Evolutionary conservation across 495 filamentous ascomycete species (phyloP).

Genomic region (Aeminium ludgeri): DNA sequence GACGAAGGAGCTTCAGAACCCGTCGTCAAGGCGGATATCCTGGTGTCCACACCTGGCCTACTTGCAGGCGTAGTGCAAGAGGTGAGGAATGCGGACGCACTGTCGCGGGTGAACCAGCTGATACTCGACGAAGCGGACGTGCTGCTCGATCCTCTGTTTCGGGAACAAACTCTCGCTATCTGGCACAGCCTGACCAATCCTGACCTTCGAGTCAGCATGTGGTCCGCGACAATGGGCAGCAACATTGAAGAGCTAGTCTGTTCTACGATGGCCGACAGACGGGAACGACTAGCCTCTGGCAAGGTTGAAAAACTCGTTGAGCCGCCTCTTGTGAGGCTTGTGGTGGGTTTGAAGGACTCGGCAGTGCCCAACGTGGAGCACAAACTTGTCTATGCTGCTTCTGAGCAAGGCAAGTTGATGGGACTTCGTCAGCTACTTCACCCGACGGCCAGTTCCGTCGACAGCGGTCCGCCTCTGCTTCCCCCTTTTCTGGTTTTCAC

Average conservation of each 20-base stretch:
- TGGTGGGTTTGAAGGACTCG: conserved; percentile 88
- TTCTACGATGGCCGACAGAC: conserved; percentile 40
- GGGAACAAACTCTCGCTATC: conserved; percentile 72
- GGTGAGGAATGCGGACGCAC: conserved; percentile 24
- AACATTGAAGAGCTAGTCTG: conserved; percentile 65
- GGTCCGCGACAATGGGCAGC: conserved; percentile 94
- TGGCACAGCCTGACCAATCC: conserved; percentile 60
- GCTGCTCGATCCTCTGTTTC: conserved; percentile 76
- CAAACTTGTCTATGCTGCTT: conserved; percentile 76
- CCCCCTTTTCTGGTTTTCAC: conserved; percentile 90
- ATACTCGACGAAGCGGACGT: conserved; percentile 92
- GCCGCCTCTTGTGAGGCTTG: conserved; percentile 54
- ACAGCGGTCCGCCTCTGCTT: conserved; percentile 41
- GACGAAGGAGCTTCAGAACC: conserved; percentile 1
- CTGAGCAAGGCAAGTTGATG: conserved; percentile 82
- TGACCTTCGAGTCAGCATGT: conserved; percentile 55
- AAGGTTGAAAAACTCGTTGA: conserved; percentile 14
- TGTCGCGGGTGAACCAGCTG: conserved; percentile 51
- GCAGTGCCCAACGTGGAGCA: conserved; percentile 83
- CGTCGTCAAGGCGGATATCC: conserved; percentile 51
- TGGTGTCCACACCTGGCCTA: conserved; percentile 74
- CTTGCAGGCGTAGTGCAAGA: conserved; percentile 54
- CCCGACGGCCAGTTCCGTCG: conserved; percentile 36
- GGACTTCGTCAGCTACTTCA: conserved; percentile 85
- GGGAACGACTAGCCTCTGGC: not conserved